Evolutionary conservation across 1,139 yeast species (phyloP), one percentile per base, ranked within the genome.

Genomic region (Debaryomycetaceae sp.): DNA sequence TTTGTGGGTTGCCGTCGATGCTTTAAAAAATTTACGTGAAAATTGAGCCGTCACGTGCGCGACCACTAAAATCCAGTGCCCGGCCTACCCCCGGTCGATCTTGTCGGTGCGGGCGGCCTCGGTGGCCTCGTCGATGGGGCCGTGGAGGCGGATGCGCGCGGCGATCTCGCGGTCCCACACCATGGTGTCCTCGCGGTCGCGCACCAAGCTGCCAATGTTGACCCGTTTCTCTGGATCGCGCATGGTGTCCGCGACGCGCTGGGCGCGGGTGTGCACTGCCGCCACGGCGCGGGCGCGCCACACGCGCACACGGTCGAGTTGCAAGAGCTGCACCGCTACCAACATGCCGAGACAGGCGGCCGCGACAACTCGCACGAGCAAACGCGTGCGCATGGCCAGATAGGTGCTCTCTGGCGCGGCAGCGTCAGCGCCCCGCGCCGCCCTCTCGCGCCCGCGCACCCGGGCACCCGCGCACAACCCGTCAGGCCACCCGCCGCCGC

Each of bases 291-390:
- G 27, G n/a, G 36, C 36, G 21, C 30, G 13, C 4, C 12, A 7
- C 11, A 33, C 15, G 18, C 25, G 30, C 3, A 33, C 31, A n/a
- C 18, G 7, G 19, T 41, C 40, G 3, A 38, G 18, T 29, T 39
- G 38, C 5, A 30, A 22, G 3, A 39, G 18, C 18, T 35, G 31
- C 11, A 38, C 21, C 18, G 37, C 27, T 5, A 41, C 27, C 10
- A 39, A 27, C 4, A 25, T 14, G 2, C 35, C 9, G 9, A 26
- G 31, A 14, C 37, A 16, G 13, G 31, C 13, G 9, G 34, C 15
- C 23, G 31, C 32, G 22, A 29, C 20, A 16, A 29, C 11, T 16
- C 28, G n/a, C 10, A 10, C 10, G 21, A n/a, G n/a, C n/a, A n/a
- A n/a, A 19, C 21, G 10, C 11, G 21, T 19, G 10, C 21, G 10